A percentile compares a stretch with the other conserved stretches of the same genome.
Conservation (phyloP, 805 yeast species). For the Nakazawaea populi region DNA sequence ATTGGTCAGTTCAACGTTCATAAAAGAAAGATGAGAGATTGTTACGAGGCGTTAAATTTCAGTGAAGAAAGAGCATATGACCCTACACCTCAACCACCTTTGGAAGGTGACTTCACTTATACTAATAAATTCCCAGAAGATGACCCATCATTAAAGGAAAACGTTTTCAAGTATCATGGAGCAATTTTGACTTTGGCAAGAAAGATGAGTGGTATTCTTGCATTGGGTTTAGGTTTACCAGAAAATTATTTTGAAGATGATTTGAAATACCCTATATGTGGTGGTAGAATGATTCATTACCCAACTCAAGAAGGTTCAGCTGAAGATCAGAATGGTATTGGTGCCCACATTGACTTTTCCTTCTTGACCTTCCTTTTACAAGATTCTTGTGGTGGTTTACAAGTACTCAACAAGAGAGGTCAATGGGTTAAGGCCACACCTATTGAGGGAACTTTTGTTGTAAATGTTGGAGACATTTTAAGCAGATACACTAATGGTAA, state of each 20-base stretch:
- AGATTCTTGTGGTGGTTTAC: constrained; percentile 31
- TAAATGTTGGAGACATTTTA: constrained; percentile 33
- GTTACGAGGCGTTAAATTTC: constrained; percentile 28
- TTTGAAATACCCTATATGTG: constrained; percentile 21
- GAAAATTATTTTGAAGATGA: constrained; percentile 21
- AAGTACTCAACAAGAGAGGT: constrained; percentile 27
- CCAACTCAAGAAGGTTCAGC: constrained; percentile 22
- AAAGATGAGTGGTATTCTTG: constrained; percentile 20
- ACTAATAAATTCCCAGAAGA: constrained; percentile 24
- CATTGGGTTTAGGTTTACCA: constrained; percentile 23
- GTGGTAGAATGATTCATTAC: constrained; percentile 28
- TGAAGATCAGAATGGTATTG: constrained; percentile 28
- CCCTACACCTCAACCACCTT: constrained; percentile 17
- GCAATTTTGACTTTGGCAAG: constrained; percentile 20
- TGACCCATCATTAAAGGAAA: constrained; percentile 18
- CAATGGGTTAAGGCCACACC: constrained; percentile 29
- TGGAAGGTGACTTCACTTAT: constrained; percentile 18
- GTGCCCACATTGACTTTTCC: constrained; percentile 34
- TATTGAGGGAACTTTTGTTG: constrained; percentile 26
- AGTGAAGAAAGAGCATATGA: constrained; percentile 21
- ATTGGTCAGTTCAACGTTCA: constrained; percentile 17
- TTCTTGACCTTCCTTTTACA: constrained; percentile 28
- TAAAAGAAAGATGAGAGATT: constrained; percentile 18
- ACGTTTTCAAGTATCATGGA: constrained; percentile 17
- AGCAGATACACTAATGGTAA: constrained; percentile 32